Evolutionary conservation across 108 stramenopile genomes (phyloP), one percentile per base, ranked within the genome.

Genomic region (Seminavis robusta): DNA sequence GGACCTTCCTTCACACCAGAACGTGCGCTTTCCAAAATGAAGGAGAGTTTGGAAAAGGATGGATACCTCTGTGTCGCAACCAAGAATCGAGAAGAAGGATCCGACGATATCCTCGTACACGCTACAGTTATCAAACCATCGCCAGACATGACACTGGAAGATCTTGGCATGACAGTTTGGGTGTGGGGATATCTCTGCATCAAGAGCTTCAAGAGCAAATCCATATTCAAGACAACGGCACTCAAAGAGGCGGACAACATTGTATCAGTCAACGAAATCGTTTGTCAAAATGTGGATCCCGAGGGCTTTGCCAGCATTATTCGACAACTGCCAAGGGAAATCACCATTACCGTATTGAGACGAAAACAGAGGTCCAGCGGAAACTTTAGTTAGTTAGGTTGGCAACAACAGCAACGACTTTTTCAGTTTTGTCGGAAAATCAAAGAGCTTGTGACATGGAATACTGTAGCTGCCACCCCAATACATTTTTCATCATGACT

Each of bases 61-160:
- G 61, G 58, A 13, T 43, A 62, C 10, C 27, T 79, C 16, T 47
- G 34, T 2, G 29, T 79, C 0, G 46, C 38, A 26, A 52, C 58
- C 5, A 61, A 43, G 23, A 79, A 79, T 58, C 33, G 53, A 11
- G 37, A 65, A 10, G 26, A 24, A 4, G 73, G 73, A 16, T n/a
- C n/a, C 28, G 41, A 60, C 13, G 78, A 80, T 43, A 58, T 64
- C 43, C 28, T 79, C 11, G 47, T 79, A 32, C 59, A 79, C 44
- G 68, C 61, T 10, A 79, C 78, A 1, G 32, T 79, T 9, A 61
- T 79, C 65, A 79, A 75, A 51, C 73, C 78, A 15, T 32, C 56
- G 1, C 56, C 69, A 10, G 44, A 75, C 5, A 73, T 75, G 68
- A 75, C 45, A 11, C 71, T 56, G 33, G 36, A 71, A 33, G 70